Base-by-base conservation (phyloP, 306 rosid genomes). In the Rosa multiflora region DNA sequence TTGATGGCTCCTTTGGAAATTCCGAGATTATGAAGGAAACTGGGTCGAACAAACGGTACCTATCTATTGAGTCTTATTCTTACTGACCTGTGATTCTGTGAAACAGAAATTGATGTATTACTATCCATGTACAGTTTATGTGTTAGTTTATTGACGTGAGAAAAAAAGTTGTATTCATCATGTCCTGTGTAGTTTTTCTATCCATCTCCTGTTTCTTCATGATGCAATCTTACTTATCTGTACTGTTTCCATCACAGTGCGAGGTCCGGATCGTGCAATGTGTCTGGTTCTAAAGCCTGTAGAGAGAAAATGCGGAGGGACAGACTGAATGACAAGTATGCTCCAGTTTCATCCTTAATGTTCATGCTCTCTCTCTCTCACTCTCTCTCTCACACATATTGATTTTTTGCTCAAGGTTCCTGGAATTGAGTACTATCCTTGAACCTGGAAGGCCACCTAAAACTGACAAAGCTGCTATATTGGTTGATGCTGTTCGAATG, bases 241-340 rank as follows among this genome's bases (percentile, higher is more conserved):
- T 23, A 11, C 26, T 73, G 68, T 76, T 78, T 10, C 46, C 47
- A 17, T 78, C 23, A 46, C 83, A 92, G 99, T 88, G 76, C 73
- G 79, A 90, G 83, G 83, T 73, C 92, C 42, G 96, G 85, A 82
- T 87, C 97, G 62, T 81, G 78, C 86, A 73, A 73, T 76, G 81
- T 80, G 43, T 68, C 89, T 70, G 88, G 91, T 79, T 80, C 96
- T 63, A 95, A 93, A 86, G 98, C 99, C 75, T 85, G 93, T 79
- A 91, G 93, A 67, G 99, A 95, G 90, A 95, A 95, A 89, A 26
- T 89, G 81, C 86, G 99, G 67, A 89, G 99, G 90, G 94, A 95
- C 70, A 90, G 85, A 76, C 87, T 95, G 40, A 95, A 95, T 80
- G 98, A 95, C 87, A 95, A 95, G 99, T 87, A 90, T 76, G 53